phyloP scores from a whole-genome alignment of 2,329 filamentous ascomycete genomes.

The Fusarium secorum region DNA sequence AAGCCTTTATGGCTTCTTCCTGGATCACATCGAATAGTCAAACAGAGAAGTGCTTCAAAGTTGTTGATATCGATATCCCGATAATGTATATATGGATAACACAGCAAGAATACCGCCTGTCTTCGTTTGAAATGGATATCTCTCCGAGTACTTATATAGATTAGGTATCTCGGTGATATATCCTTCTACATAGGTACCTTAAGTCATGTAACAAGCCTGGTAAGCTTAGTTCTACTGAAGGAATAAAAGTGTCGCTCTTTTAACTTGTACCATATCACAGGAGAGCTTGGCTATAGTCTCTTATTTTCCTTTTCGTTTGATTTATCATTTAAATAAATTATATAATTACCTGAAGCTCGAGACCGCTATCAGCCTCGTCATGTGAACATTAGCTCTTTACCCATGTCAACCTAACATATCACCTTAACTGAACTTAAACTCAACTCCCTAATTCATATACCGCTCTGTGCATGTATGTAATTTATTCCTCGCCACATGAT shows the following conservation, averaged over 20 bases:
- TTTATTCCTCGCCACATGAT: too few relatives aligned
- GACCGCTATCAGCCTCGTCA: not conserved
- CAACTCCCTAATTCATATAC: not conserved
- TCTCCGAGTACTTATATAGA: not conserved
- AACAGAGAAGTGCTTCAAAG: not conserved
- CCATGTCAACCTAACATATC: not conserved
- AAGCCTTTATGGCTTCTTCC: not conserved
- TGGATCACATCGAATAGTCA: not conserved
- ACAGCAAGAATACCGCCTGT: not conserved
- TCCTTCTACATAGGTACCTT: not conserved
- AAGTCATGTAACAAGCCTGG: too few relatives aligned
- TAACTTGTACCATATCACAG: not conserved
- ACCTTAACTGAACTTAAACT: not conserved
- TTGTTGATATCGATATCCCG: not conserved
- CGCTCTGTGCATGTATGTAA: accelerated
- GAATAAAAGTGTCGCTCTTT: not conserved
- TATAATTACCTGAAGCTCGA: not conserved
- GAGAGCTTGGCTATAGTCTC: not conserved
- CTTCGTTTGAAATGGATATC: not conserved
- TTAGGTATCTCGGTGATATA: not conserved
- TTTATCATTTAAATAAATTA: not conserved
- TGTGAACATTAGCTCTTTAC: not conserved
- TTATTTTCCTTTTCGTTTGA: not conserved
- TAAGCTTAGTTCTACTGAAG: not conserved
- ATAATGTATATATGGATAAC: too few relatives aligned